phyloP scores from a whole-genome alignment of 352 stramenopile species.

The Phytopythium helicoides region DNA sequence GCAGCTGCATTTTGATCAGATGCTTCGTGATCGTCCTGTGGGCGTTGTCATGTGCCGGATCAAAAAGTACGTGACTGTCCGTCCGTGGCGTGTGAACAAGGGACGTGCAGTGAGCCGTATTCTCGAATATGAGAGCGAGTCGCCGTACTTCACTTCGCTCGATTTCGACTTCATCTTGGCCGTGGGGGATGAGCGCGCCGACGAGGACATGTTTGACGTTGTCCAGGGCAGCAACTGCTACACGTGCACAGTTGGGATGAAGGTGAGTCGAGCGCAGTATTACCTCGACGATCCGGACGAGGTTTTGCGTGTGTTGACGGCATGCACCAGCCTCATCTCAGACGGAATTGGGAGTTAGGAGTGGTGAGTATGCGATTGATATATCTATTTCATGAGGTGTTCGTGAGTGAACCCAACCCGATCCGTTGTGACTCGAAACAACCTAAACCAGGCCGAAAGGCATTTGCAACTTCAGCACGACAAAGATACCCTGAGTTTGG shows the following conservation, averaged over 20 bases:
- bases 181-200: constrained; percentile 81
- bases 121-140: constrained; percentile 80
- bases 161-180: constrained; percentile 88
- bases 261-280: constrained; percentile 83
- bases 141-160: constrained; percentile 63
- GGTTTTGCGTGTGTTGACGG: constrained; percentile 70
- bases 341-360: constrained; percentile 2
- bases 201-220: constrained; percentile 91
- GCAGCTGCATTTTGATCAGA: constrained; percentile 89
- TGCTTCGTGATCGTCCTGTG: constrained; percentile 81
- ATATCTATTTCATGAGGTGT: too few species aligned
- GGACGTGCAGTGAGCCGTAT: constrained; percentile 80
- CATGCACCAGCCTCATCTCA: constrained; percentile 52
- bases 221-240: constrained; percentile 88
- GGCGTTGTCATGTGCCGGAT: constrained; percentile 86
- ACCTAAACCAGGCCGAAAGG: too few species aligned
- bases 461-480: too few species aligned
- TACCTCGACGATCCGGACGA: constrained; percentile 80
- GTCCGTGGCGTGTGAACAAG: constrained; percentile 86
- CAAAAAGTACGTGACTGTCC: constrained; percentile 89
- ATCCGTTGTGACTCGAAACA: too few species aligned
- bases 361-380: too few species aligned
- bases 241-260: constrained; percentile 85
- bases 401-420: too few species aligned
- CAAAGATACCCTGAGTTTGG: too few species aligned